Percentiles rank a stretch among this genome's conserved stretches.
Conservation (phyloP, 2,329 filamentous ascomycete species). For the Ceratocystis alfenasii region DNA sequence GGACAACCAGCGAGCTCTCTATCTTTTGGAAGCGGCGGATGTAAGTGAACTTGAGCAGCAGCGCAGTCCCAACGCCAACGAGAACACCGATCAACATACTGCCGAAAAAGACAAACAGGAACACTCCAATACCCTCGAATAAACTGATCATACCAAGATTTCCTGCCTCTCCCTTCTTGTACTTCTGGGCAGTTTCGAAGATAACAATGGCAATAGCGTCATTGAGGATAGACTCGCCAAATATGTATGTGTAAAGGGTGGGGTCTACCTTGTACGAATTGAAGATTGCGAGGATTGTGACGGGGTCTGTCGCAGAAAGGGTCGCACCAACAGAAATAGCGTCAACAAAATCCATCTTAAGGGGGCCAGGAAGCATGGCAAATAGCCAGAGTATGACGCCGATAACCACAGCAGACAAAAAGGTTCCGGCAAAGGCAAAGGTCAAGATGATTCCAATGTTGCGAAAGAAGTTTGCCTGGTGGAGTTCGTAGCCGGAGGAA, state of each 20-base stretch:
- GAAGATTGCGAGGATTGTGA: conserved; percentile 97
- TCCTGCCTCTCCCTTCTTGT: conserved; percentile 61
- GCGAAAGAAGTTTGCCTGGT: conserved; percentile 98
- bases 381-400: conserved; percentile 81
- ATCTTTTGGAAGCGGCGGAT: conserved; percentile 89
- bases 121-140: conserved; percentile 84
- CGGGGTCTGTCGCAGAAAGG: conserved; percentile 89
- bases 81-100: conserved; percentile 80
- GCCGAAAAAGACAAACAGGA: conserved; percentile 91
- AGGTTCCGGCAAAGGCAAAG: conserved; percentile 93
- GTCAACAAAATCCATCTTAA: conserved; percentile 84
- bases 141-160: conserved; percentile 68
- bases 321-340: conserved; percentile 95
- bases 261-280: conserved; percentile 99
- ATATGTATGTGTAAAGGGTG: conserved; percentile 96
- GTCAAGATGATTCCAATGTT: conserved; percentile 96
- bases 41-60: conserved; percentile 88
- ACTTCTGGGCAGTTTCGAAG: conserved; percentile 93
- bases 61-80: conserved; percentile 74
- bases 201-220: conserved; percentile 97
- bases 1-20: conserved; percentile 84
- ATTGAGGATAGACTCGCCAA: conserved; percentile 95
- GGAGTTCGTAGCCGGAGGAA: conserved; percentile 90
- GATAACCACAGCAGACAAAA: conserved; percentile 91
- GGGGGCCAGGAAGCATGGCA: conserved; percentile 69